Conservation (phyloP, 129 eudicot genomes). For the Scalesia atractyloides region DNA sequence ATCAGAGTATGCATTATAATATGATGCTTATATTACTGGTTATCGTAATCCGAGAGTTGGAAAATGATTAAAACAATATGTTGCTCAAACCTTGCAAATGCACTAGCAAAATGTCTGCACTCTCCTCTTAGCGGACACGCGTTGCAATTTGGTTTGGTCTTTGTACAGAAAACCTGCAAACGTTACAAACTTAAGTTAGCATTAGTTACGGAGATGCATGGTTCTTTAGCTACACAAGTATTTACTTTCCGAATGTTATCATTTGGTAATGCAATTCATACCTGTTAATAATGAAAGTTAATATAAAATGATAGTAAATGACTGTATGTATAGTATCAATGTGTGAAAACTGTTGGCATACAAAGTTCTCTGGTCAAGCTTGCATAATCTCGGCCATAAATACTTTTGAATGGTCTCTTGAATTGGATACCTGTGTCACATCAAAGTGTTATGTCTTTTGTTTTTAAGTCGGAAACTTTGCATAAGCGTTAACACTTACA, state of each 20-base stretch:
- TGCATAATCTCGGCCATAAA: constrained; percentile 94
- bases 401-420: constrained; percentile 84
- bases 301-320: constrained; percentile 1
- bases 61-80: constrained; percentile 11
- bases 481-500: constrained; percentile 47
- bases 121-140: constrained; percentile 94
- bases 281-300: constrained; percentile 41
- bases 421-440: constrained; percentile 65
- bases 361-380: constrained; percentile 92
- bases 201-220: constrained; percentile 3
- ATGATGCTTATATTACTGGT: constrained; percentile 13
- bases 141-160: constrained; percentile 88
- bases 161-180: constrained; percentile 91
- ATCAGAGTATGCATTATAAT: constrained; percentile 7
- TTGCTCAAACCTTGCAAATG: constrained; percentile 68
- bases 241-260: constrained; percentile 96
- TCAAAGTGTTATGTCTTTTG: constrained; percentile 11
- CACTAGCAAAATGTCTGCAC: constrained; percentile 93
- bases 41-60: constrained; percentile 13
- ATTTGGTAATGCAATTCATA: constrained; percentile 92
- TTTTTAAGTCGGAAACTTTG: background rate
- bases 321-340: constrained; percentile 11
- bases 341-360: constrained; percentile 29
- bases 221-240: constrained; percentile 9
- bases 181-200: constrained; percentile 4